Evolutionary conservation across 441 rosid genomes (phyloP).

Genomic region (Adansonia gregorii): DNA sequence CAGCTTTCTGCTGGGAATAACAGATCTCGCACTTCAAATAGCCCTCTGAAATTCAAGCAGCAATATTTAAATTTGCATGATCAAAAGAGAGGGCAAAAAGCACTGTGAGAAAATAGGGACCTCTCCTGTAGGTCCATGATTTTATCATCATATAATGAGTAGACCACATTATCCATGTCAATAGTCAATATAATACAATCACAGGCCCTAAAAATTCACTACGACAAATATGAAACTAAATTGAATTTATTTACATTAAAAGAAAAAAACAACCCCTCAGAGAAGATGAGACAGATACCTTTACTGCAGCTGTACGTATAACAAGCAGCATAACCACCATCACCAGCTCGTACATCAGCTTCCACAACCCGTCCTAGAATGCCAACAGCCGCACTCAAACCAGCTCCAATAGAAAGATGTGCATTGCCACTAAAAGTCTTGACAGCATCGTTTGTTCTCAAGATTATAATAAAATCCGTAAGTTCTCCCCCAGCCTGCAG

Average conservation of each 20-base stretch:
- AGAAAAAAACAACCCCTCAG: not conserved
- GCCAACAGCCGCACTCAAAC: slow-evolving; percentile 90
- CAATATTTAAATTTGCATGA: not conserved
- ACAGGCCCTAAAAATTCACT: not conserved
- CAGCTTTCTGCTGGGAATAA: not conserved
- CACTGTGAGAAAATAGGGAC: no score
- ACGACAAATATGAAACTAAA: not conserved
- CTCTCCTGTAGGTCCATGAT: no score
- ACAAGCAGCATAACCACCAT: slow-evolving; percentile 94
- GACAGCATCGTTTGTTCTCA: slow-evolving; percentile 84
- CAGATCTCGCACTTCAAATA: not conserved
- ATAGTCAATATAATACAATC: not conserved
- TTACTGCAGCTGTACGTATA: slow-evolving; percentile 97
- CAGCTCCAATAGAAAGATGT: slow-evolving; percentile 86
- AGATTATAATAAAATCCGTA: slow-evolving; percentile 78
- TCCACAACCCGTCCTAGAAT: slow-evolving; percentile 76
- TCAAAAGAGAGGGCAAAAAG: no score
- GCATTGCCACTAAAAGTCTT: slow-evolving; percentile 82
- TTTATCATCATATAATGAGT: not conserved
- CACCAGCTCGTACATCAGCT: slow-evolving; percentile 91
- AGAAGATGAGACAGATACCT: slow-evolving; percentile 48
- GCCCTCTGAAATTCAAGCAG: not conserved
- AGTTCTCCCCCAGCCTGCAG: slow-evolving; percentile 96
- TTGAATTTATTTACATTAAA: slow-evolving; percentile 8
- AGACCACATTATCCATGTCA: not conserved